Conservation (phyloP, 495 filamentous ascomycete species). For the Aspergillus asperescens region DNA sequence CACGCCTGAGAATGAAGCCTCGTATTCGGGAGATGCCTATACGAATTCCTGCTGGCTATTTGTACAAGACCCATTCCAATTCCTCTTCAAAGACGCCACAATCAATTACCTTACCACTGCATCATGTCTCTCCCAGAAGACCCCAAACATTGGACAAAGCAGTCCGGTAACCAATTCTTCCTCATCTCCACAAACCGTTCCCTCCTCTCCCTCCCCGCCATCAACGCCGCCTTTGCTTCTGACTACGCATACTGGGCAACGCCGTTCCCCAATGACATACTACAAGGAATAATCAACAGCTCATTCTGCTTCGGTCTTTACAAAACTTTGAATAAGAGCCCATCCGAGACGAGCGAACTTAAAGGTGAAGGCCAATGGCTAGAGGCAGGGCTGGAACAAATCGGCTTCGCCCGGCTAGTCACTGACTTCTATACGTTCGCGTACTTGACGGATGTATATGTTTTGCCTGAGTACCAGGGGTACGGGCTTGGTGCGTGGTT, state of each 20-base stretch:
- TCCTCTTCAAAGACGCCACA: not conserved
- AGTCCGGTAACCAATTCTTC: conserved; percentile 21
- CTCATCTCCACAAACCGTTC: conserved; percentile 47
- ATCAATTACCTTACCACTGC: not conserved
- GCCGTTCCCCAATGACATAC: conserved; percentile 28
- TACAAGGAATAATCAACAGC: conserved; percentile 45
- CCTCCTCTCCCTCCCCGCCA: conserved; percentile 42
- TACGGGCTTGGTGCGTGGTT: conserved; percentile 61
- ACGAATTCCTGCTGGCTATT: too few relatives aligned
- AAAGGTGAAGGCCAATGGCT: not conserved
- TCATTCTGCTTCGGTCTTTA: conserved; percentile 55
- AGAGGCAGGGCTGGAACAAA: conserved; percentile 23
- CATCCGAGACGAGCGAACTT: too few relatives aligned
- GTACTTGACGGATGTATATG: conserved; percentile 68
- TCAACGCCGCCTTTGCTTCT: conserved; percentile 47
- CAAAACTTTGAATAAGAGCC: conserved; percentile 7
- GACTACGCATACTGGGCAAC: conserved; percentile 54
- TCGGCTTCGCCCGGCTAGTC: conserved; percentile 59
- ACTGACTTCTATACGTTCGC: conserved; percentile 61
- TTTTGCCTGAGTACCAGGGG: conserved; percentile 50
- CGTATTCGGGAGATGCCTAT: too few relatives aligned
- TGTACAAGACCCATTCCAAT: not conserved
- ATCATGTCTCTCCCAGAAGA: conserved; percentile 13
- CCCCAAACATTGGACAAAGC: conserved; percentile 17
- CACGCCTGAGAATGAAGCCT: too few relatives aligned